Evolutionary conservation across 1,284 basidiomycete genomes (phyloP), one percentile per base, ranked within the genome.

Genomic region (Rhodotorula sp.): DNA sequence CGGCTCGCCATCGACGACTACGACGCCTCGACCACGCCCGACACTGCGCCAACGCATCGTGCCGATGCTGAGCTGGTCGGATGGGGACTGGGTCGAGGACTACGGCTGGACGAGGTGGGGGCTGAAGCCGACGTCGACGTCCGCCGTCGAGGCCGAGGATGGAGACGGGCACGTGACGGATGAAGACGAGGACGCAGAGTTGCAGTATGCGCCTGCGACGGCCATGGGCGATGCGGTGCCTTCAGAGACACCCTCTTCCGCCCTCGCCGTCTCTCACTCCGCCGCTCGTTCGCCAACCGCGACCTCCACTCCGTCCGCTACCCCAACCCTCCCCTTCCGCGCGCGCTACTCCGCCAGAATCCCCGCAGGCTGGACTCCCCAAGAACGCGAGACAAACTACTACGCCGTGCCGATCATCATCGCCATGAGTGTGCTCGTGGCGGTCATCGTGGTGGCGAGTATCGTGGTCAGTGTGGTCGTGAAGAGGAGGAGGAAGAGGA

Each of bases 381-480:
- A 54, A 20, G 58, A 65, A 11, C 59, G 72, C 30, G 65, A 69
- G 26, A 75, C 73, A 2, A 48, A 65, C n/a, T 73, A 58, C 53
- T 75, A 75, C 65, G 70, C 70, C 59, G 71, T 75, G 7, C 73
- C 71, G 13, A 62, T 75, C 62, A 73, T 75, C 40, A 64, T 75
- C 34, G 58, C 73, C 37, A 69, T 75, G 65, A 61, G 56, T 3
- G 63, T 75, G 4, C 64, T 75, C 48, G 66, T 75, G 28, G 71
- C 73, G 13, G 62, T 75, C 22, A 59, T 67, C 7, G 67, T 73
- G 30, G 62, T 70, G 26, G 62, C 52, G 10, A 60, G 68, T 20
- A 65, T 75, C 20, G 47, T 75, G 15, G 67, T 62, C 15, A 63
- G 60, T 28, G 68, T 73, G 18, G 48, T 72, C 15, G 65, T 66